Evolutionary conservation across 108 stramenopile species (phyloP).

Genomic region (Conticribra weissflogii): DNA sequence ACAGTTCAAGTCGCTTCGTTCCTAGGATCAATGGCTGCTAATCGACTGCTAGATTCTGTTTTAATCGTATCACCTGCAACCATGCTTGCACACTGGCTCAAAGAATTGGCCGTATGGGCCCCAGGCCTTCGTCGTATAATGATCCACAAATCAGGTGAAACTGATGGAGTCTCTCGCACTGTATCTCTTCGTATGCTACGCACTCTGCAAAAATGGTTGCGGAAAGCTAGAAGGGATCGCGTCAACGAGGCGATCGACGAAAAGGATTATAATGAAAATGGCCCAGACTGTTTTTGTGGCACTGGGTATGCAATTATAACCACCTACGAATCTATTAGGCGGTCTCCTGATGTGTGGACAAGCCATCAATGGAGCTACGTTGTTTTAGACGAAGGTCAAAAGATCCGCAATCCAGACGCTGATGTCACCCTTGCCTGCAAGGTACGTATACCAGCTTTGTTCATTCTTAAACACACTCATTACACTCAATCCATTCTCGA

Average conservation of each 20-base stretch:
- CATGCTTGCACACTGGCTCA: constrained; percentile 93
- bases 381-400: constrained; percentile 98
- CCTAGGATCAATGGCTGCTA: constrained; percentile 84
- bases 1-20: constrained; percentile 90
- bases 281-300: constrained; percentile 70
- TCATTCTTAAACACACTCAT: too few species aligned
- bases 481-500: constrained; percentile 9
- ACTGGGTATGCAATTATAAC: constrained; percentile 86
- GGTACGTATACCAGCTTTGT: constrained; percentile 33
- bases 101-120: constrained; percentile 91
- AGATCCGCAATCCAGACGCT: constrained; percentile 97
- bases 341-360: constrained; percentile 71
- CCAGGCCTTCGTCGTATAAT: constrained; percentile 86
- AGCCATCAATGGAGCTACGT: constrained; percentile 89
- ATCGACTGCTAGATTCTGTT: constrained; percentile 70
- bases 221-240: constrained; percentile 57
- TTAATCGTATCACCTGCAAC: constrained; percentile 93
- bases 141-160: constrained; percentile 83
- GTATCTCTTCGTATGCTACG: constrained; percentile 46
- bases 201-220: constrained; percentile 64
- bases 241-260: constrained; percentile 82
- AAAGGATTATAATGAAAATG: constrained; percentile 57
- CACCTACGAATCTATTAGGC: constrained; percentile 91
- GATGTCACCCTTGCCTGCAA: constrained; percentile 95
- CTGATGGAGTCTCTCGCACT: constrained; percentile 44